These are phyloP conservation scores for Baudoinia panamericana DNA, from an alignment of 495 filamentous ascomycete genomes.

Conservation along the genomic window DNA sequence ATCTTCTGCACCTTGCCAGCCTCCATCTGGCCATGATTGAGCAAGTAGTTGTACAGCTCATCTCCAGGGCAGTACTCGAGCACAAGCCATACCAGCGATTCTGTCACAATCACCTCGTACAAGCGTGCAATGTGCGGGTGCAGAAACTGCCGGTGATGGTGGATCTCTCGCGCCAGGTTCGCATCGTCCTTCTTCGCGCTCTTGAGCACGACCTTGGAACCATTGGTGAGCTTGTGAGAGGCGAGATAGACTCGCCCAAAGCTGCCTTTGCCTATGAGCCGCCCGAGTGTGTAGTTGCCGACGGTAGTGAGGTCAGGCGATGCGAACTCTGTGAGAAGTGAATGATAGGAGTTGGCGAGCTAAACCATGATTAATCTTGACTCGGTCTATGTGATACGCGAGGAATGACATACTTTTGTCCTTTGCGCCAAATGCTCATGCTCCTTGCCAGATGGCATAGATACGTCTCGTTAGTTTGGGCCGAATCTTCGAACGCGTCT, in stretches of 20 bases:
- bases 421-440: too few relatives aligned
- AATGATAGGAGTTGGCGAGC: constrained; percentile 94
- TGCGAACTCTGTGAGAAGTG: constrained; percentile 88
- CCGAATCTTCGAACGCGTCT: too few relatives aligned
- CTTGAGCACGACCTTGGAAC: constrained; percentile 62
- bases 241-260: constrained; percentile 98
- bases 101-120: constrained; percentile 96
- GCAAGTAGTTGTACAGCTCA: constrained; percentile 90
- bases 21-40: constrained; percentile 70
- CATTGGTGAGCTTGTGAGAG: constrained; percentile 94
- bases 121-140: constrained; percentile 94
- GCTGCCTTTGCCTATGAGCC: constrained; percentile 88
- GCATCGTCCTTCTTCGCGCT: constrained; percentile 89
- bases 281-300: constrained; percentile 85
- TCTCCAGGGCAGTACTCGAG: constrained; percentile 96
- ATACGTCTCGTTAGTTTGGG: too few relatives aligned
- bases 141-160: constrained; percentile 94
- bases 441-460: too few relatives aligned
- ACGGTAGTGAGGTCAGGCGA: constrained; percentile 81
- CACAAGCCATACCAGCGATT: constrained; percentile 87
- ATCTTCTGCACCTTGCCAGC: constrained; percentile 87
- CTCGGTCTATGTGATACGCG: too few relatives aligned
- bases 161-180: constrained; percentile 92
- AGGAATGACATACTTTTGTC: too few relatives aligned
- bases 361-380: too few relatives aligned